These are phyloP conservation scores for Penicillium samsonianum DNA, from an alignment of 495 filamentous ascomycete genomes.

Conservation along the genomic window DNA sequence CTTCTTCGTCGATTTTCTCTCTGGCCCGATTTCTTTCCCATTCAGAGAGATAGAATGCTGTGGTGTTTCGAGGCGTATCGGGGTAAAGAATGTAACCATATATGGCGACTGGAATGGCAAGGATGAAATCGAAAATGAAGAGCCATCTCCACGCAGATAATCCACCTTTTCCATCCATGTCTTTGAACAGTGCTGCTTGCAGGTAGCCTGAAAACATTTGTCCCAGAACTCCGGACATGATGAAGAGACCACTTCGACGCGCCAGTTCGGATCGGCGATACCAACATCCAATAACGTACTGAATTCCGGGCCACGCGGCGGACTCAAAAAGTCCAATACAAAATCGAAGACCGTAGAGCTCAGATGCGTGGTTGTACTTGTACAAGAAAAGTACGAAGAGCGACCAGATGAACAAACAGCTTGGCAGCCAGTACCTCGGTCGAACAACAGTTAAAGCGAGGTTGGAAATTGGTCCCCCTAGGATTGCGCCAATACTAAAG, in stretches of 20 bases:
- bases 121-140: constrained; percentile 60
- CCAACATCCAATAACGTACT: constrained; percentile 25
- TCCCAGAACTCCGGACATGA: constrained; percentile 17
- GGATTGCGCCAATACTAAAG: constrained; percentile 13
- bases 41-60: constrained; percentile 15
- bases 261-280: constrained; percentile 25
- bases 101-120: constrained; percentile 21
- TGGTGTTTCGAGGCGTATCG: constrained; percentile 16
- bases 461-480: constrained; percentile 15
- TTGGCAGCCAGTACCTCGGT: constrained; percentile 16
- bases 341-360: constrained; percentile 23
- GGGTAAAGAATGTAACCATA: constrained; percentile 19
- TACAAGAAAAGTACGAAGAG: constrained; percentile 20
- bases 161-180: constrained; percentile 53
- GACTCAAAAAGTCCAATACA: constrained; percentile 19
- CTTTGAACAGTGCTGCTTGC: constrained; percentile 17
- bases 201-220: constrained; percentile 23
- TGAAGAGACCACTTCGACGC: constrained; percentile 17
- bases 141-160: constrained; percentile 66
- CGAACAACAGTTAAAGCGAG: constrained; percentile 17
- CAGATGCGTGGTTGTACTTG: constrained; percentile 12
- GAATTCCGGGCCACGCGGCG: constrained; percentile 19
- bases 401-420: constrained; percentile 20
- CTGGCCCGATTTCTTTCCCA: constrained; percentile 10
- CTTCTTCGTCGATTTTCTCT: constrained; percentile 14